A percentile compares a stretch with the other conserved stretches of the same genome.
Evolutionary conservation across 2,329 filamentous ascomycete genomes (phyloP).

Genomic region (Phyllosticta capitalensis): DNA sequence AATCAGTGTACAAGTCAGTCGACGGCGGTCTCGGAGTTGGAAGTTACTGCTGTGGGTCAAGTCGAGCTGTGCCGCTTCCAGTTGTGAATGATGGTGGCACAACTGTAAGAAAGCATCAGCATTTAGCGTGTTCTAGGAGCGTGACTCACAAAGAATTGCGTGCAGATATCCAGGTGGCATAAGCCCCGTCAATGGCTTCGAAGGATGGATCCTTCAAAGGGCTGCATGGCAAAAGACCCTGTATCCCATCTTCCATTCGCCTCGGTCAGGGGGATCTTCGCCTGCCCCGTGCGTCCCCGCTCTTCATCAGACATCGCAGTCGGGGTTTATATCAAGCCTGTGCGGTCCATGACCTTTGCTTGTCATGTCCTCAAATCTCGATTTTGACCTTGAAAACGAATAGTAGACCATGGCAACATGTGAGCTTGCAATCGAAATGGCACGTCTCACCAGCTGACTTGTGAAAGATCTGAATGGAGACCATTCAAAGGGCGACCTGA

Average conservation of each 20-base stretch:
- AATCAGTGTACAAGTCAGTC: too few species aligned
- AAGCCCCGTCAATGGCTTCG: too few species aligned
- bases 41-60: too few species aligned
- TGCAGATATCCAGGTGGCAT: too few species aligned
- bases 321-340: neutral
- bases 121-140: too few species aligned
- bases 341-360: neutral
- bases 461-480: neutral
- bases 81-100: too few species aligned
- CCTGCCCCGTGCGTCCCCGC: too few species aligned
- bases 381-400: neutral
- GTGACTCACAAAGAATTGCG: too few species aligned
- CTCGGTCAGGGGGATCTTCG: neutral
- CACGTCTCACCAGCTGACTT: neutral
- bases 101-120: too few species aligned
- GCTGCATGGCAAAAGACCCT: too few species aligned
- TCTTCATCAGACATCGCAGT: neutral
- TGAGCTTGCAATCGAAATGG: neutral
- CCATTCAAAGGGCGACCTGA: neutral
- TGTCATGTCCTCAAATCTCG: neutral
- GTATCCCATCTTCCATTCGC: neutral
- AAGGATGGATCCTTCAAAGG: too few species aligned
- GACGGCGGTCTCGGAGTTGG: too few species aligned
- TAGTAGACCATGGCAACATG: neutral
- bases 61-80: neutral